Evolutionary conservation across 2,329 filamentous ascomycete genomes (phyloP).

Genomic region (Drechslerella dactyloides): DNA sequence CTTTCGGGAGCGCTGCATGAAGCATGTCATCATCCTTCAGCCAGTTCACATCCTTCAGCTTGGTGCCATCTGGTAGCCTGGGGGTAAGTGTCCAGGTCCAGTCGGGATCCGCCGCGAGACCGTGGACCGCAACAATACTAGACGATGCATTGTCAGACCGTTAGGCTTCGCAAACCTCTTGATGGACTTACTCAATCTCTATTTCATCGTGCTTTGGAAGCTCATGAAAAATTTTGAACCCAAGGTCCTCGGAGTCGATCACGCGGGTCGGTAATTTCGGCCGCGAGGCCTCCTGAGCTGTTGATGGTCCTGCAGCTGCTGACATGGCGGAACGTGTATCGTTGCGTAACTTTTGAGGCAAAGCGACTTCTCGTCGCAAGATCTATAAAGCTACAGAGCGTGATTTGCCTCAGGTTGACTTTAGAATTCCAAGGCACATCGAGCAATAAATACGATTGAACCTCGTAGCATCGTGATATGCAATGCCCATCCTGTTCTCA

Average conservation of each 20-base stretch:
- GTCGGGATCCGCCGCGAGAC: constrained; percentile 55
- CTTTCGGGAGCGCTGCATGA: constrained; percentile 53
- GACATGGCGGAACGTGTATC: neutral
- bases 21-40: constrained; percentile 56
- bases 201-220: constrained; percentile 5
- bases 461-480: neutral
- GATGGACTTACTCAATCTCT: constrained; percentile 11
- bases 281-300: neutral
- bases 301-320: neutral
- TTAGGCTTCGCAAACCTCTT: neutral
- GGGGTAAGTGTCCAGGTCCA: constrained; percentile 54
- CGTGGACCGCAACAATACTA: constrained; percentile 56
- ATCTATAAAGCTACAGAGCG: no score
- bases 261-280: neutral
- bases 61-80: constrained; percentile 8
- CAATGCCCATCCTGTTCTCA: neutral
- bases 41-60: constrained; percentile 55
- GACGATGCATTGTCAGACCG: constrained; percentile 1
- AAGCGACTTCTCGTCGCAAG: no score
- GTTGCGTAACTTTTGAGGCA: neutral
- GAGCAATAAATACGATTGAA: constrained; percentile 17
- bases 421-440: neutral
- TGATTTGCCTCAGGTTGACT: neutral
- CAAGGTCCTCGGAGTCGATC: constrained; percentile 11
- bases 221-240: constrained; percentile 12